These are phyloP conservation scores for Acer campestre DNA, from an alignment of 345 rosid genomes.

Conservation along the genomic window DNA sequence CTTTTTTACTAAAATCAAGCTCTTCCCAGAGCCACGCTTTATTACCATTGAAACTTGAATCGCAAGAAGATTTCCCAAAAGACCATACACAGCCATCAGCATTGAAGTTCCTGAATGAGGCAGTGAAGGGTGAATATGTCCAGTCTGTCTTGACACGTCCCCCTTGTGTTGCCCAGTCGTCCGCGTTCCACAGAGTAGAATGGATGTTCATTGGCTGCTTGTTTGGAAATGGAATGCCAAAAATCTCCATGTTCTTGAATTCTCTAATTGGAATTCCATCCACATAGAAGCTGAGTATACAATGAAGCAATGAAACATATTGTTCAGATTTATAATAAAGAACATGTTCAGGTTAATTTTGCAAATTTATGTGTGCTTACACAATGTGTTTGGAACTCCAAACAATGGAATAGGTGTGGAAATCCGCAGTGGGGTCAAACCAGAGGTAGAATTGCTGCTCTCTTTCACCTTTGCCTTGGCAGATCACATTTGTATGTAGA, in stretches of 20 bases:
- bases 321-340: neutral
- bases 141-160: constrained; percentile 65
- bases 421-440: constrained; percentile 71
- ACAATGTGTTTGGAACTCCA: constrained; percentile 59
- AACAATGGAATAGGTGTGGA: constrained; percentile 69
- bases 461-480: constrained; percentile 68
- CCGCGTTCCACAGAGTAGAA: constrained; percentile 69
- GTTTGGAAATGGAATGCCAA: constrained; percentile 50
- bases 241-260: constrained; percentile 57
- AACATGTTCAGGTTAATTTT: neutral
- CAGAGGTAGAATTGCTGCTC: constrained; percentile 82
- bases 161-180: constrained; percentile 71
- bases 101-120: constrained; percentile 41
- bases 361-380: constrained; percentile 33
- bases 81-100: constrained; percentile 40
- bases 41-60: constrained; percentile 22
- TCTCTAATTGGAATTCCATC: constrained; percentile 54
- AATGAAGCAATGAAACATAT: neutral
- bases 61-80: constrained; percentile 33
- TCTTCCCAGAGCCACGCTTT: constrained; percentile 47
- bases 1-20: constrained; percentile 31
- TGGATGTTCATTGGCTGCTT: constrained; percentile 61
- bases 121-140: constrained; percentile 47
- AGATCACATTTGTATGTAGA: constrained; percentile 65
- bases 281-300: constrained; percentile 40